These are phyloP conservation scores for Miamiensis avidus DNA, from an alignment of 169 alveolate species.

Conservation along the genomic window DNA sequence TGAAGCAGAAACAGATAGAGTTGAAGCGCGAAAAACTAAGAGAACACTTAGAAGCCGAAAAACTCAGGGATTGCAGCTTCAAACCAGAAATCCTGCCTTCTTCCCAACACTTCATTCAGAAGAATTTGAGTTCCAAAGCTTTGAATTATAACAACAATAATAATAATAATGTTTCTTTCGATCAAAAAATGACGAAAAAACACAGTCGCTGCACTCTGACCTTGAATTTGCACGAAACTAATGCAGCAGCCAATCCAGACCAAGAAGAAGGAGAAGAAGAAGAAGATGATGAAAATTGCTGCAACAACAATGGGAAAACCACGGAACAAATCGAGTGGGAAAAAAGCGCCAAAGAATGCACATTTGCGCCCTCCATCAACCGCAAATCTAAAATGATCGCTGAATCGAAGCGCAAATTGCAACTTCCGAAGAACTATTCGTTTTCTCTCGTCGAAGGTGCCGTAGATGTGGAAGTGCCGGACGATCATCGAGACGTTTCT, in stretches of 20 bases:
- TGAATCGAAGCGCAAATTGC: neutral
- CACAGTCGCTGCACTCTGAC: neutral
- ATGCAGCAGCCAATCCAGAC: neutral
- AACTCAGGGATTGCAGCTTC: constrained; percentile 6
- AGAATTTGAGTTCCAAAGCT: too few species aligned
- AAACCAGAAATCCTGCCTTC: constrained; percentile 24
- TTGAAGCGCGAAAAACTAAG: neutral
- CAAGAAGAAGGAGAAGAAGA: constrained; percentile 1
- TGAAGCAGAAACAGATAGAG: neutral
- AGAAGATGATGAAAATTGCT: neutral
- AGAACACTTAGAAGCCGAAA: neutral
- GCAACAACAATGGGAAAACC: neutral
- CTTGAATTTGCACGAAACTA: neutral
- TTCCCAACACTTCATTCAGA: too few species aligned
- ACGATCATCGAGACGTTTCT: neutral
- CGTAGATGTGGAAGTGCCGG: neutral
- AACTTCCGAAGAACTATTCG: neutral
- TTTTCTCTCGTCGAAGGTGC: neutral
- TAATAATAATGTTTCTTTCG: neutral
- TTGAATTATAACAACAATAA: too few species aligned
- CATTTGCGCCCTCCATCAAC: constrained; percentile 18
- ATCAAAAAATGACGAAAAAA: too few species aligned
- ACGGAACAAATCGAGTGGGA: constrained; percentile 14
- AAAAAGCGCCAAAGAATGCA: constrained; percentile 8
- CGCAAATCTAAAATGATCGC: neutral